These are phyloP conservation scores for Kluyveromyces siamensis DNA, from an alignment of 805 yeast genomes.

Conservation along the genomic window DNA sequence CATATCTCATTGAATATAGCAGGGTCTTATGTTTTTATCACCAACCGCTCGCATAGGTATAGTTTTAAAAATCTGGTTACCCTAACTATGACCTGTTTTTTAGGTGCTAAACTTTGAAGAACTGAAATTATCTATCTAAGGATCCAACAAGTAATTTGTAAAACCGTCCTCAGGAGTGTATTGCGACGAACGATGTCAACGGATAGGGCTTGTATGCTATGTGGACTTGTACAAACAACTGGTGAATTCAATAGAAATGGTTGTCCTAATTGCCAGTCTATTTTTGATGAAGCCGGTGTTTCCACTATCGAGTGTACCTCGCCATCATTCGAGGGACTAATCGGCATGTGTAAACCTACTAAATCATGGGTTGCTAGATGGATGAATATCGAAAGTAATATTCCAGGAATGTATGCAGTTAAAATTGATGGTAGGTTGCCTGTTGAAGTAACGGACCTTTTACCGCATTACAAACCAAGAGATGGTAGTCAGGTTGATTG, in stretches of 20 bases:
- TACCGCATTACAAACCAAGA: slow-evolving; percentile 83
- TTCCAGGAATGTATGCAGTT: slow-evolving; percentile 87
- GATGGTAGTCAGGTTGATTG: slow-evolving; percentile 75
- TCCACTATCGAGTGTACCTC: slow-evolving; percentile 87
- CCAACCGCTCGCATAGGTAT: too few relatives aligned
- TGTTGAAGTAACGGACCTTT: slow-evolving; percentile 66
- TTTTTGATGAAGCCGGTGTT: slow-evolving; percentile 77
- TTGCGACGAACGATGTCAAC: slow-evolving; percentile 14
- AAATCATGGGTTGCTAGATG: slow-evolving; percentile 95
- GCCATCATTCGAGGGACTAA: slow-evolving; percentile 91
- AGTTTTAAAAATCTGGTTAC: too few relatives aligned
- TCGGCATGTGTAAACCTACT: slow-evolving; percentile 78
- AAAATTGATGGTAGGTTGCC: slow-evolving; percentile 89
- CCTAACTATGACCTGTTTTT: too few relatives aligned
- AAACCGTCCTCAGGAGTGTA: neutral
- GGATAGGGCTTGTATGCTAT: slow-evolving; percentile 94
- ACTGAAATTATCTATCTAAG: too few relatives aligned
- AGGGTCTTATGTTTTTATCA: too few relatives aligned
- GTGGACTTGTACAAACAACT: slow-evolving; percentile 84
- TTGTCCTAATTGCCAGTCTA: slow-evolving; percentile 93
- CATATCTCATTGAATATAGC: too few relatives aligned
- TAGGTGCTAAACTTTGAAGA: too few relatives aligned
- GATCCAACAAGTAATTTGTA: too few relatives aligned
- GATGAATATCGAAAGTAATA: slow-evolving; percentile 83
- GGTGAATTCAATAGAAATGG: slow-evolving; percentile 74